These are phyloP conservation scores for Sporothrix luriei DNA, from an alignment of 2,329 filamentous ascomycete genomes.

Conservation along the genomic window DNA sequence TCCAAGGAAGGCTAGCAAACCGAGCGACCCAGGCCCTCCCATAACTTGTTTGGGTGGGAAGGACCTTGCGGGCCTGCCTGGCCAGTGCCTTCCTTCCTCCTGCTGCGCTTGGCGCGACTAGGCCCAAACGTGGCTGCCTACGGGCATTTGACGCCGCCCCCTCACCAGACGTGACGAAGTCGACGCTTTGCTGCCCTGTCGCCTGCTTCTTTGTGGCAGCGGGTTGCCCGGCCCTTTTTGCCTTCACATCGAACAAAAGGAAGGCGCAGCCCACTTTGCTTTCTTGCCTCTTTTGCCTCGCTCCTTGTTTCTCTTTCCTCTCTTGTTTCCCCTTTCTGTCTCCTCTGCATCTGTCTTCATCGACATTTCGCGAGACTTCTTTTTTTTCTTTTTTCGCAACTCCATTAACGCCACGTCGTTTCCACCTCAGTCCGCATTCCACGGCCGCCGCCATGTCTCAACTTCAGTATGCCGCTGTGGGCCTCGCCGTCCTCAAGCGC, in stretches of 20 bases:
- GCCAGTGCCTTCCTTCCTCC: neutral
- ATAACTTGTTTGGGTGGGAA: conserved; percentile 7
- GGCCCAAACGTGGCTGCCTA: conserved; percentile 22
- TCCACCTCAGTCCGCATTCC: neutral
- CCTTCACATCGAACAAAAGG: conserved; percentile 30
- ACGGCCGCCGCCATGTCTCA: conserved; percentile 27
- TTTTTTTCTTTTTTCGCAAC: neutral
- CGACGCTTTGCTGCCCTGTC: neutral
- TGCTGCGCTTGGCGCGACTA: conserved; percentile 12
- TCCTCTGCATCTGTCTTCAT: conserved; percentile 5
- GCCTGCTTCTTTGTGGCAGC: neutral
- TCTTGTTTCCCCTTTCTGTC: neutral
- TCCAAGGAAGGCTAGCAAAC: neutral
- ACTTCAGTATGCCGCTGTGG: conserved; percentile 17
- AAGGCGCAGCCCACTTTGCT: conserved; percentile 27
- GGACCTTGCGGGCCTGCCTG: neutral
- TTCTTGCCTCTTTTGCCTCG: neutral
- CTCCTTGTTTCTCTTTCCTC: neutral
- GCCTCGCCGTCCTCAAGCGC: conserved; percentile 33
- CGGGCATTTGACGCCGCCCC: neutral
- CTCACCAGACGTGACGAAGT: conserved; percentile 3
- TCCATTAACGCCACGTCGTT: conserved; percentile 12
- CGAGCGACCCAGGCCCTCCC: neutral
- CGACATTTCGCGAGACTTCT: neutral
- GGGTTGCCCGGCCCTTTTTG: conserved; percentile 13